Evolutionary conservation across 352 stramenopile genomes (phyloP).

Genomic region (Globisporangium okanoganense): DNA sequence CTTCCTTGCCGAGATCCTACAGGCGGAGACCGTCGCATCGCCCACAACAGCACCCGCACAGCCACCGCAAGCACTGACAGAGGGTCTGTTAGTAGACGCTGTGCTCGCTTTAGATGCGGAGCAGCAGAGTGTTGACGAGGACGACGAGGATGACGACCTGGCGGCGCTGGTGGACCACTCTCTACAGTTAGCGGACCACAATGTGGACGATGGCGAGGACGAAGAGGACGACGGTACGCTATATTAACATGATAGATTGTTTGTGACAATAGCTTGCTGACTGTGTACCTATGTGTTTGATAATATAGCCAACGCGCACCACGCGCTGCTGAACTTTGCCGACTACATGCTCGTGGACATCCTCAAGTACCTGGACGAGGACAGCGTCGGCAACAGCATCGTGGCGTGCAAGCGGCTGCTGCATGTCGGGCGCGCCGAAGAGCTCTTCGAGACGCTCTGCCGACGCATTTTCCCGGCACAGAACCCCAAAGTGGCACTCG

Average conservation of each 20-base stretch:
- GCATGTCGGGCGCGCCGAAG: slow-evolving; percentile 45
- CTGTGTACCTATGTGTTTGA: slow-evolving; percentile 9
- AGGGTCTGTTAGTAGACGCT: background rate
- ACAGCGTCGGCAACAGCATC: slow-evolving; percentile 55
- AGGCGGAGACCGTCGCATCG: slow-evolving; percentile 30
- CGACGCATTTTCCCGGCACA: slow-evolving; percentile 66
- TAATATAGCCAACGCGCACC: slow-evolving; percentile 23
- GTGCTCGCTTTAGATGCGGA: background rate
- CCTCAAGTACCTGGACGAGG: slow-evolving; percentile 70
- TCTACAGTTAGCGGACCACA: slow-evolving; percentile 3
- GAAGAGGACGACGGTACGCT: slow-evolving; percentile 11
- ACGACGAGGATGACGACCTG: slow-evolving; percentile 21
- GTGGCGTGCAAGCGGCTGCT: slow-evolving; percentile 51
- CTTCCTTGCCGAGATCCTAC: slow-evolving; percentile 68
- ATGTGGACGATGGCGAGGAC: slow-evolving; percentile 10
- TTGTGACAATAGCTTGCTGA: too few relatives aligned
- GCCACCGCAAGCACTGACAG: background rate
- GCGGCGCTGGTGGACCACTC: slow-evolving; percentile 8
- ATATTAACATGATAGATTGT: too few relatives aligned
- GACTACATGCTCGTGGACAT: slow-evolving; percentile 68
- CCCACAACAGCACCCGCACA: background rate
- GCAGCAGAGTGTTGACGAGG: background rate
- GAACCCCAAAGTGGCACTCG: slow-evolving; percentile 36
- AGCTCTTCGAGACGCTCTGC: slow-evolving; percentile 65
- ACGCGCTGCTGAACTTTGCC: slow-evolving; percentile 60